Evolutionary conservation across 192 early-diverging fungal genomes (phyloP).

Genomic region (Globomyces pollinis-pini): DNA sequence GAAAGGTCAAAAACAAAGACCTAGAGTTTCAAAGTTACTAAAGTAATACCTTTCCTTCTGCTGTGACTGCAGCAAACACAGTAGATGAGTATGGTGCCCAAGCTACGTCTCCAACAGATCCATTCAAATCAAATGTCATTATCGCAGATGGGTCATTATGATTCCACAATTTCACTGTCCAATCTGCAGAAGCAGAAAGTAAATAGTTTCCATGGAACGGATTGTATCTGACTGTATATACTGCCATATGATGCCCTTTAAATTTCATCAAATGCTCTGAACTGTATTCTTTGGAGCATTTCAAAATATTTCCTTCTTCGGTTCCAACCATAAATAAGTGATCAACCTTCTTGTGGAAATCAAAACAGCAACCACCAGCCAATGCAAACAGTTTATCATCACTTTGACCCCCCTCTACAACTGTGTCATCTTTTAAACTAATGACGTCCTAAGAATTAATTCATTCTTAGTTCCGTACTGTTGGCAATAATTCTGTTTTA

Average conservation of each 20-base stretch:
- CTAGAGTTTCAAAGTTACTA: no score
- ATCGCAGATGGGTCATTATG: constrained; percentile 42
- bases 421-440: constrained; percentile 18
- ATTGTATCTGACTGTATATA: constrained; percentile 54
- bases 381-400: constrained; percentile 40
- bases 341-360: constrained; percentile 50
- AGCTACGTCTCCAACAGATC: constrained; percentile 50
- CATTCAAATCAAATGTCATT: constrained; percentile 52
- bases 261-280: constrained; percentile 49
- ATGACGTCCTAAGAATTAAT: no score
- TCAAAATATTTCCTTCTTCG: constrained; percentile 55
- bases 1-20: constrained; percentile 51
- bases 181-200: constrained; percentile 49
- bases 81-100: constrained; percentile 62
- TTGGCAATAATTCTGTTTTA: constrained; percentile 51
- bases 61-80: constrained; percentile 52
- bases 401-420: constrained; percentile 11
- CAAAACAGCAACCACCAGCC: constrained; percentile 55
- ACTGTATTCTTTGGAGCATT: constrained; percentile 56
- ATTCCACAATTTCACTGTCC: constrained; percentile 61
- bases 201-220: constrained; percentile 46
- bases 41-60: constrained; percentile 49
- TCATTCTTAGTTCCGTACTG: constrained; percentile 24
- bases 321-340: constrained; percentile 58
- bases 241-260: constrained; percentile 59